A percentile compares a stretch with the other conserved stretches of the same genome.
Conservation (phyloP, 306 rosid species). For the Hylodesmum podocarpum region DNA sequence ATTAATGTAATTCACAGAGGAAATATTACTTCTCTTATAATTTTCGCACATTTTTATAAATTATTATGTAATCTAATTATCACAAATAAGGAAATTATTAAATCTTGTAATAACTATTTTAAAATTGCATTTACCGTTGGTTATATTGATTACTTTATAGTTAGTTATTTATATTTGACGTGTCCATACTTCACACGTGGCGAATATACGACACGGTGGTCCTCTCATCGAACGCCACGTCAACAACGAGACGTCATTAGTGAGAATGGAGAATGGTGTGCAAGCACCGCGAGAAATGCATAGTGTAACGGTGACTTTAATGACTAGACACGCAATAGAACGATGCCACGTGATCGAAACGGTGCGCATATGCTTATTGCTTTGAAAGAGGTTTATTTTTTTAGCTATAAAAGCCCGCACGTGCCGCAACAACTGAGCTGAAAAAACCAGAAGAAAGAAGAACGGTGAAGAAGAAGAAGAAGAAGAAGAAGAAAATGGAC, state of each 20-base stretch:
- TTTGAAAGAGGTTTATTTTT: background rate
- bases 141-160: no score
- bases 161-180: no score
- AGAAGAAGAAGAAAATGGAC: conserved; percentile 37
- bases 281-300: background rate
- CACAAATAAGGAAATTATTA: no score
- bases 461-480: conserved; percentile 31
- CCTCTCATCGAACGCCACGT: conserved; percentile 33
- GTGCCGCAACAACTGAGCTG: conserved; percentile 3
- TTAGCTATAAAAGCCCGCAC: conserved; percentile 24
- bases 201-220: background rate
- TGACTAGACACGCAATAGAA: conserved; percentile 9
- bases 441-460: background rate
- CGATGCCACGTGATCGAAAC: conserved; percentile 23
- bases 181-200: conserved; percentile 2
- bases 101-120: no score
- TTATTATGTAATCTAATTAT: no score
- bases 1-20: no score
- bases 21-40: no score
- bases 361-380: no score
- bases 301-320: background rate
- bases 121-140: no score
- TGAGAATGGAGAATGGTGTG: background rate
- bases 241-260: conserved; percentile 19
- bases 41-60: no score